Evolutionary conservation across 768 basidiomycete genomes (phyloP), one percentile per base, ranked within the genome.

Genomic region (Infundibulicybe gibba): DNA sequence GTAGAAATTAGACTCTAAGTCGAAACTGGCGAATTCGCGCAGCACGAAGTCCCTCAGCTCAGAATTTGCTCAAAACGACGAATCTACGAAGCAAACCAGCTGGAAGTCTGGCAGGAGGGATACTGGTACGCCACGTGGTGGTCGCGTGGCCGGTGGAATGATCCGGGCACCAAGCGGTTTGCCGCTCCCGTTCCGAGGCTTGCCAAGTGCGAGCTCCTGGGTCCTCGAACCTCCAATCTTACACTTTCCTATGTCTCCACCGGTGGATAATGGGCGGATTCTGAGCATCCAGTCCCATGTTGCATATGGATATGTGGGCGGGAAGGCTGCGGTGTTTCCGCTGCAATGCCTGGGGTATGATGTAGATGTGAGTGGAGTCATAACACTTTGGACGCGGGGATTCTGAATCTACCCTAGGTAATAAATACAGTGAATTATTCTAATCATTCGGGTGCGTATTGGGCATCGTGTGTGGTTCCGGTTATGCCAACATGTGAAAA

Each of bases 231-330:
- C 25, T 8, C n/a, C 25, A 17, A 31, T 43, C 44, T 19, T 37
- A 12, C 10, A 20, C 16, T 30, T 35, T n/a, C 35, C 44, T 16
- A 16, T 35, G 25, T 19, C 43, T 32, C 8, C 19, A 19, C 14
- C 43, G 31, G 9, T 66, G 14, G 16, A 40, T 39, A 30, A 54
- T 50, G 77, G 77, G 42, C 75, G 94, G 19, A 78, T 98, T 8
- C 73, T 97, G 35, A 93, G 90, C 56, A 80, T 97, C 42, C 95
- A 98, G 57, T 92, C 89, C 2, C 95, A 97, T 58, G 95, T 97
- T 48, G 81, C 87, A 9, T 91, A 85, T 54, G 95, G 95, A 41
- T 97, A 95, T 58, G 95, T 94, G 6, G 95, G 94, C 48, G 84
- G 85, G 20, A 89, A 88, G 61, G 86, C 85, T 8, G 85, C 87